Percentiles rank a stretch among this genome's conserved stretches.
These are phyloP conservation scores for Beta macrorhiza DNA, from an alignment of 179 eudicot genomes.

Conservation along the genomic window DNA sequence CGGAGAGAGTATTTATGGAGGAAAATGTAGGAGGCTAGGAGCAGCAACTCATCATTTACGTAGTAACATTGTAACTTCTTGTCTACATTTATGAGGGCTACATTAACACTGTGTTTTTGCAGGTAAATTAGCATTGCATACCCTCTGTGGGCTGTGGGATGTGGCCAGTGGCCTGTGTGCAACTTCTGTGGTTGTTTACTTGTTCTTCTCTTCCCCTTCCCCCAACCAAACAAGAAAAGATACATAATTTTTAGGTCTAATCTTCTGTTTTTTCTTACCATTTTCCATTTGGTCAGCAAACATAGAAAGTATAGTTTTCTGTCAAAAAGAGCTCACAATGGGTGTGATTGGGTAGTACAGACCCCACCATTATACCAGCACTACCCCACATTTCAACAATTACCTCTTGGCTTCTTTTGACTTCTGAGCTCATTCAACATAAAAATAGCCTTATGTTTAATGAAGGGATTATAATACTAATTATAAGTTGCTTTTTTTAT, in stretches of 20 bases:
- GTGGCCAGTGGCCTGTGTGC: too few species aligned
- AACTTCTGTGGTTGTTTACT: neutral
- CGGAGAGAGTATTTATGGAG: too few species aligned
- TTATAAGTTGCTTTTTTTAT: neutral
- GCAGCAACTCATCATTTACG: too few species aligned
- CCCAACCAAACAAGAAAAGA: neutral
- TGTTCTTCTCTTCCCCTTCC: neutral
- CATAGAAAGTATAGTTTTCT: neutral
- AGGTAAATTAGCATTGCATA: too few species aligned
- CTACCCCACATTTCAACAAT: slow-evolving; percentile 5
- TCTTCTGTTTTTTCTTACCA: neutral
- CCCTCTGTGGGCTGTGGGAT: too few species aligned
- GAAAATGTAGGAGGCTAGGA: too few species aligned
- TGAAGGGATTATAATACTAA: neutral
- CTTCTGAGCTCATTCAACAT: neutral
- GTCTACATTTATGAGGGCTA: too few species aligned
- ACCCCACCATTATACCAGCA: slow-evolving; percentile 20
- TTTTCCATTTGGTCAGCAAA: slow-evolving; percentile 5
- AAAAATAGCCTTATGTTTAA: neutral
- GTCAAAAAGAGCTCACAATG: neutral
- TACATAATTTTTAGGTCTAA: neutral
- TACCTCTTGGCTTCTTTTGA: slow-evolving; percentile 16
- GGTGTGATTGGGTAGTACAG: neutral
- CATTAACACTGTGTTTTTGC: too few species aligned
- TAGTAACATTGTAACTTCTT: too few species aligned